Base-by-base conservation (phyloP, 257 asterid genomes). In the Prunella vulgaris region DNA sequence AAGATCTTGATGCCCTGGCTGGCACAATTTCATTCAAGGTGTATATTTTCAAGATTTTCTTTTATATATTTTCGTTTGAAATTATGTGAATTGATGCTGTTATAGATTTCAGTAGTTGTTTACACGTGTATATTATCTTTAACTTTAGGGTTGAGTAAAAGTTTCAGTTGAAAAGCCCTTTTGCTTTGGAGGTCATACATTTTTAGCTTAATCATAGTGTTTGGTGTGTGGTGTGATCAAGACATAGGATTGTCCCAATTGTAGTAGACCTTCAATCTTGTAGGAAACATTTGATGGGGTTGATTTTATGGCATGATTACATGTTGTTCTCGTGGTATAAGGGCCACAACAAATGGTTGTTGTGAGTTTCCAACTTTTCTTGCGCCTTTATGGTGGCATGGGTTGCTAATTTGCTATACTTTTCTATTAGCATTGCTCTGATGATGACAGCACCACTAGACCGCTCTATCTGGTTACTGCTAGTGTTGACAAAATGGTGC, bases 1-100 rank as follows among this genome's bases (percentile, higher is more conserved):
- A 93, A 76, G 99, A 93, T 86, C 96, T 93, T 74, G 99, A 93
- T 80, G 99, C 99, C 74, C 85, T 93, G 59, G 97, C 97, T 60
- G 99, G 96, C 54, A 87, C 96, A 76, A 93, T 90, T 71, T 90
- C 96, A 3, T 94, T 93, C 66, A 90, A 84, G 96, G 99, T 90
- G 71, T 66, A 46, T 14, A n/a, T 59, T 51, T 30, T 2, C 13
- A 9, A 3, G 10, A 21, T 9, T 18, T 1, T n/a, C n/a, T n/a
- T n/a, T n/a, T n/a, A n/a, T n/a, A n/a, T n/a, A n/a, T n/a, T n/a
- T 3, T 48, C 21, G 28, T 22, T 64, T 58, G 32, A 40, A 24
- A 18, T 53, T n/a, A 40, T 48, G 49, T 59, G 63, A 27, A 60
- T 37, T 76, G 56, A 54, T 54, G 38, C 27, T 57, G 21, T 15